Base-by-base conservation (phyloP, 2,329 filamentous ascomycete species). In the Didymella pinodella region DNA sequence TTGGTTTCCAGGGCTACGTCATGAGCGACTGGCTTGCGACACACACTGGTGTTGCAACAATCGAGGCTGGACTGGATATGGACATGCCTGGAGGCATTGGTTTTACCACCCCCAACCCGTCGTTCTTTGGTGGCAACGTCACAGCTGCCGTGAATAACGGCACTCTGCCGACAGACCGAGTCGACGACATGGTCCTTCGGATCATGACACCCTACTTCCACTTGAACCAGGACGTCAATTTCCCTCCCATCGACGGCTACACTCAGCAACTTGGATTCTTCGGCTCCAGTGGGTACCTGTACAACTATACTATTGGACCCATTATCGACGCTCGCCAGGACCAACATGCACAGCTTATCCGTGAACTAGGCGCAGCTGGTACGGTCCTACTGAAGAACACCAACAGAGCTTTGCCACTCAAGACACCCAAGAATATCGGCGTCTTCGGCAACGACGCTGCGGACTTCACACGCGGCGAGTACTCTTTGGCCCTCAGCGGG, bases 31-130 rank as follows among this genome's bases (percentile, higher is more conserved):
- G 80, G 72, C 47, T 26, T 20, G 26, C 32, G 7, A 54, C 38
- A 20, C 34, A 26, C 20, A 46, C 47, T 11, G 80, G 80, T 2
- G 75, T 81, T 2, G 66, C 77, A 4, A 70, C 78, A 4, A 78
- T 80, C n/a, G 69, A 81, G 40, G 80, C 75, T 26, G 80, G 81
- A 2, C 75, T 88, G 2, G 62, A 82, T 29, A 84, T 85, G 78
- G 47, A 82, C 73, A 78, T 78, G 75, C 76, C 76, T 7, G 76
- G 75, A 2, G 70, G 68, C 4, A 69, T 75, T 32, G 22, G 20
- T 3, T 74, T 74, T 54, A 26, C 52, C 0, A 18, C 8, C 1
- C 56, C 44, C 1, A 41, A 55, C 0, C 54, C 67, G 1, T 72
- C 69, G 2, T 76, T 72, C 57, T 81, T 76, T 45, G 75, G 74